These are phyloP conservation scores for Craterostigma plantagineum DNA, from an alignment of 257 asterid species.

Conservation along the genomic window DNA sequence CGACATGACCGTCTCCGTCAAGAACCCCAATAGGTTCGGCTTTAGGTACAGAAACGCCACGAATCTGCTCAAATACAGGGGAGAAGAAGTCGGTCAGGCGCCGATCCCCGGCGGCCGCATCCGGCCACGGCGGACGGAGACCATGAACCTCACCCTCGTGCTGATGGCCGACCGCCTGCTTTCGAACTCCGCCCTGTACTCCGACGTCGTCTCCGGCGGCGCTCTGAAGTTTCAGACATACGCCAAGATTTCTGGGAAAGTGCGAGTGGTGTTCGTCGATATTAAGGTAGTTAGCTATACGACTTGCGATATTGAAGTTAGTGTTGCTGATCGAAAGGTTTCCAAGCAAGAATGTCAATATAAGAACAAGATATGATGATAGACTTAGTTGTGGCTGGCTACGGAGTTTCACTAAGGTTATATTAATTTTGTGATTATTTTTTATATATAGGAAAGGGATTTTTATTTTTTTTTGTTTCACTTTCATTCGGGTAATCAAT, in stretches of 20 bases:
- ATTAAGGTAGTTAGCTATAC: slow-evolving; percentile 32
- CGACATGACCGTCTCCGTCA: slow-evolving; percentile 19
- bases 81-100: slow-evolving; percentile 42
- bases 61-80: slow-evolving; percentile 32
- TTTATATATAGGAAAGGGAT: no score
- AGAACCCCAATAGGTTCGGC: slow-evolving; percentile 57
- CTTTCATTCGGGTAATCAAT: no score
- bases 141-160: slow-evolving; percentile 39
- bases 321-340: slow-evolving; percentile 18
- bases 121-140: slow-evolving; percentile 23
- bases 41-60: slow-evolving; percentile 32
- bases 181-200: slow-evolving; percentile 22
- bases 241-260: slow-evolving; percentile 42
- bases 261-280: slow-evolving; percentile 22
- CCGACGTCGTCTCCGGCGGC: slow-evolving; percentile 34
- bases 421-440: no score
- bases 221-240: slow-evolving; percentile 38
- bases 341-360: slow-evolving; percentile 40
- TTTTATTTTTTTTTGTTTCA: no score
- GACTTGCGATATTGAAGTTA: slow-evolving; percentile 36
- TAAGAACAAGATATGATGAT: slow-evolving; percentile 42
- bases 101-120: slow-evolving; percentile 49
- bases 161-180: slow-evolving; percentile 58
- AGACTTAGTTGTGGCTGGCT: no score
- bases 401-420: no score